A percentile compares a stretch with the other conserved stretches of the same genome.
These are phyloP conservation scores for Lavandula angustifolia DNA, from an alignment of 257 asterid genomes.

Conservation along the genomic window DNA sequence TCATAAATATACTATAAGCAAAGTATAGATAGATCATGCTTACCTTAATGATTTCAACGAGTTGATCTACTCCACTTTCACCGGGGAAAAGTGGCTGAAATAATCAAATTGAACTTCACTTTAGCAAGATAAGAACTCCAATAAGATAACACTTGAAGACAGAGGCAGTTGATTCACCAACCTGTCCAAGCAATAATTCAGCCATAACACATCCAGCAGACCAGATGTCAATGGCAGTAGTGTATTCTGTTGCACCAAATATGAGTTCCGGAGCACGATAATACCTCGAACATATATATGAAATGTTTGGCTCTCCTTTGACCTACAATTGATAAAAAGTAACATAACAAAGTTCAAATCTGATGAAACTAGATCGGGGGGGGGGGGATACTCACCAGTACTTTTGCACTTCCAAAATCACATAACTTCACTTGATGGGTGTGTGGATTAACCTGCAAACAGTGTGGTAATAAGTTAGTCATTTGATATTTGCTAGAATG, in stretches of 20 bases:
- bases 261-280: conserved; percentile 66
- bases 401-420: conserved; percentile 96
- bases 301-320: conserved; percentile 65
- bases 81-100: conserved; percentile 64
- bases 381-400: conserved; percentile 48
- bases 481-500: not conserved
- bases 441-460: conserved; percentile 75
- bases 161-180: conserved; percentile 28
- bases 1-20: not conserved
- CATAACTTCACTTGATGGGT: conserved; percentile 92
- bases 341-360: not conserved
- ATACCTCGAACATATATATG: conserved; percentile 62
- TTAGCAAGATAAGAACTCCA: conserved; percentile 23
- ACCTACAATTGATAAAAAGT: conserved; percentile 38
- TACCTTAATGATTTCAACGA: conserved; percentile 65
- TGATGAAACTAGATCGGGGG: conserved; percentile 8
- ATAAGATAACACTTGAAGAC: conserved; percentile 1
- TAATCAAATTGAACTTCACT: conserved; percentile 10
- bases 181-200: conserved; percentile 61
- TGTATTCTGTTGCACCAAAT: conserved; percentile 64
- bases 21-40: conserved; percentile 13
- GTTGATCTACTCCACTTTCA: conserved; percentile 67
- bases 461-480: conserved; percentile 18
- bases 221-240: conserved; percentile 66
- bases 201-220: conserved; percentile 66